phyloP scores from a whole-genome alignment of 495 filamentous ascomycete genomes.

The Annulohypoxylon moriforme region DNA sequence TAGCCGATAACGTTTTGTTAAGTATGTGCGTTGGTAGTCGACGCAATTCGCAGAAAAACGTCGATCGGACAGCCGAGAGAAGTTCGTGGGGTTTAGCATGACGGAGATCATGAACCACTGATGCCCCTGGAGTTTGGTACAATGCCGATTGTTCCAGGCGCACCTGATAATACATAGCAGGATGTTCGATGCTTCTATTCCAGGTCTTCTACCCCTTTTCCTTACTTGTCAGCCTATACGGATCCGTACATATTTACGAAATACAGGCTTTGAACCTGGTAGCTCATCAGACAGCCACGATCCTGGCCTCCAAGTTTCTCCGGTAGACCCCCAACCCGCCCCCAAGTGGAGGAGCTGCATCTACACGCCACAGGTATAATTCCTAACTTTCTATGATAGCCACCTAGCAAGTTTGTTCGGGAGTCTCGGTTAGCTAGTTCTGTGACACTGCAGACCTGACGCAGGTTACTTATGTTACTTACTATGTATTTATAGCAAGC shows the following conservation, averaged over 20 bases:
- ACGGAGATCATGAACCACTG: conserved; percentile 22
- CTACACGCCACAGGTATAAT: conserved; percentile 17
- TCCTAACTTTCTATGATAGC: conserved; percentile 26
- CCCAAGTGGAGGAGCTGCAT: conserved; percentile 13
- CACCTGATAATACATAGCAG: conserved; percentile 3
- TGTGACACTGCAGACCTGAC: conserved; percentile 29
- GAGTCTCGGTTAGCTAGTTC: conserved; percentile 35
- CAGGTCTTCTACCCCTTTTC: background rate
- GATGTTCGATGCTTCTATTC: conserved; percentile 12
- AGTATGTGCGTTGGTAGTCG: conserved; percentile 3
- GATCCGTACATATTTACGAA: background rate
- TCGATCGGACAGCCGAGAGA: conserved; percentile 27
- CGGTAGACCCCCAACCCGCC: conserved; percentile 36
- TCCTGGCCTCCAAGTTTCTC: conserved; percentile 29
- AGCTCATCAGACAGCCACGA: conserved; percentile 21
- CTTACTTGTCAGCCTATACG: background rate
- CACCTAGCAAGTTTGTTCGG: conserved; percentile 26
- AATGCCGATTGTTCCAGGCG: conserved; percentile 2
- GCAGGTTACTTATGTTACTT: conserved; percentile 24
- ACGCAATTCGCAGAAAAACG: conserved; percentile 11
- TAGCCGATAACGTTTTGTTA: background rate
- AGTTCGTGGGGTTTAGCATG: conserved; percentile 29
- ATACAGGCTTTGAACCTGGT: conserved; percentile 2
- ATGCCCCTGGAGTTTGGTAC: conserved; percentile 22
- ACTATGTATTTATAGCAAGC: conserved; percentile 43